These are phyloP conservation scores for Lenwebbia sp. DNA, from an alignment of 345 rosid species.

Conservation along the genomic window DNA sequence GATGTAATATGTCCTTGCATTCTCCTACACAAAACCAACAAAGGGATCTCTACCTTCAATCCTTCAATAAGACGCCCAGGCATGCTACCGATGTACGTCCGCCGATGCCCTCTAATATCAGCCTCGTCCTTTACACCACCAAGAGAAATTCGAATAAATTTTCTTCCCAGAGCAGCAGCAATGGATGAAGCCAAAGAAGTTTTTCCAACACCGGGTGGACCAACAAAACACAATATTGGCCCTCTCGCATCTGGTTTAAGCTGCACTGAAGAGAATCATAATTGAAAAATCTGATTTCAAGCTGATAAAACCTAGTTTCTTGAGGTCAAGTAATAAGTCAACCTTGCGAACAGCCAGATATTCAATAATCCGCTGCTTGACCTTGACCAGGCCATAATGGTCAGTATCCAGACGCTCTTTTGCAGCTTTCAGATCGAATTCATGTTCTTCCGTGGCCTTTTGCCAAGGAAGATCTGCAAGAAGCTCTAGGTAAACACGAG, in stretches of 20 bases:
- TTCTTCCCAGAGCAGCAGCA: constrained; percentile 91
- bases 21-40: neutral
- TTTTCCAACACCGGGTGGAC: constrained; percentile 99
- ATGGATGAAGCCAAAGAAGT: constrained; percentile 96
- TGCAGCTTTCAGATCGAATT: constrained; percentile 79
- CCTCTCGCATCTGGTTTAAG: constrained; percentile 99
- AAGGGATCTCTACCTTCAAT: constrained; percentile 45
- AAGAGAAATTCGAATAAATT: constrained; percentile 86
- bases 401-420: constrained; percentile 92
- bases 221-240: constrained; percentile 95
- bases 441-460: constrained; percentile 76
- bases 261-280: constrained; percentile 26
- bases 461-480: constrained; percentile 99
- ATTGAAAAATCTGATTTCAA: constrained; percentile 5
- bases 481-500: constrained; percentile 90
- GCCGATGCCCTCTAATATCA: constrained; percentile 96
- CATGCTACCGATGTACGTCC: constrained; percentile 99
- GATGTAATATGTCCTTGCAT: neutral
- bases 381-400: constrained; percentile 81
- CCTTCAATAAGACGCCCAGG: constrained; percentile 99
- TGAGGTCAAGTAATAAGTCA: neutral
- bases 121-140: constrained; percentile 99
- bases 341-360: constrained; percentile 99
- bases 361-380: constrained; percentile 95
- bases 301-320: constrained; percentile 3